These are phyloP conservation scores for Mycena citricolor DNA, from an alignment of 1,284 basidiomycete species.

Conservation along the genomic window DNA sequence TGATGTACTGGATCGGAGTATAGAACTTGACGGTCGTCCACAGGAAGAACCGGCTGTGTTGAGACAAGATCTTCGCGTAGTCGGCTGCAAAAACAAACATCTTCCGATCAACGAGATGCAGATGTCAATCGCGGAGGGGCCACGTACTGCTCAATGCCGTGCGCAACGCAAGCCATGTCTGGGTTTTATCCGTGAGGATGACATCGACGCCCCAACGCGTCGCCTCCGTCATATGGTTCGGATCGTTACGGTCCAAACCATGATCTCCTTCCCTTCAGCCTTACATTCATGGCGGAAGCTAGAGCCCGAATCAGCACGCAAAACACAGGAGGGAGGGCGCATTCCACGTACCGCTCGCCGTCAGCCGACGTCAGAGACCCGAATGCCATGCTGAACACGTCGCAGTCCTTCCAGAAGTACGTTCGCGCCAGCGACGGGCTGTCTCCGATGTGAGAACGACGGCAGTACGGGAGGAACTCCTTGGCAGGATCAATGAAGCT, in stretches of 20 bases:
- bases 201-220: constrained; percentile 89
- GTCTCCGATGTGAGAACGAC: constrained; percentile 83
- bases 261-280: constrained; percentile 78
- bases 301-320: constrained; percentile 27
- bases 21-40: constrained; percentile 73
- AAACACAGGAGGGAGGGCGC: neutral
- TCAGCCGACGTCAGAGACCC: constrained; percentile 71
- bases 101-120: neutral
- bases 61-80: constrained; percentile 61
- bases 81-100: constrained; percentile 63
- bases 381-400: constrained; percentile 90
- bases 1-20: constrained; percentile 42
- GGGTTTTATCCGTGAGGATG: constrained; percentile 87
- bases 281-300: constrained; percentile 82
- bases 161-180: constrained; percentile 75
- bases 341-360: constrained; percentile 56
- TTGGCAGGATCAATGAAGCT: constrained; percentile 83
- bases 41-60: constrained; percentile 68
- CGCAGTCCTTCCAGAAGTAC: constrained; percentile 90
- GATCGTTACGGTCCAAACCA: constrained; percentile 98
- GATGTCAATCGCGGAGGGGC: neutral
- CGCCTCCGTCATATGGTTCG: constrained; percentile 94
- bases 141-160: constrained; percentile 60
- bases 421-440: constrained; percentile 68
- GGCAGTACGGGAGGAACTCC: constrained; percentile 76